A percentile compares a stretch with the other conserved stretches of the same genome.
Evolutionary conservation across 371 early-diverging fungal species (phyloP).

Genomic region (Apophysomyces sp.): DNA sequence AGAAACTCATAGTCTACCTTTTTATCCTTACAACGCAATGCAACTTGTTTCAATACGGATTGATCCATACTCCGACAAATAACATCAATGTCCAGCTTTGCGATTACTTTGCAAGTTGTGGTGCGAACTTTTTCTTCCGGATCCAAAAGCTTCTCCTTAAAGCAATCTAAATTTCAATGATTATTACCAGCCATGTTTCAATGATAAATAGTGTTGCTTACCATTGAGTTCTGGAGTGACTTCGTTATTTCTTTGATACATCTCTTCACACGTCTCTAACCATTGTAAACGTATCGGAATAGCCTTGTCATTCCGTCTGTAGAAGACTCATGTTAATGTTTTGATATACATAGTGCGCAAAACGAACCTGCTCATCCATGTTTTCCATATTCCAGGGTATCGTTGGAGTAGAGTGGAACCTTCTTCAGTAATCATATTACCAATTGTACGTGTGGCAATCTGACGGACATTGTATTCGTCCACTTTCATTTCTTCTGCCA

Average conservation of each 20-base stretch:
- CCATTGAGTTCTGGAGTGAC: conserved; percentile 69
- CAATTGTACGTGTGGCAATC: conserved; percentile 78
- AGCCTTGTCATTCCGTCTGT: conserved; percentile 76
- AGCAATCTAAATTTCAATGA: conserved; percentile 31
- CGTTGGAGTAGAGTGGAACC: conserved; percentile 66
- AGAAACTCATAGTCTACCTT: conserved; percentile 49
- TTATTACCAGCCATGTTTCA: conserved; percentile 4
- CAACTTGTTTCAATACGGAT: conserved; percentile 62
- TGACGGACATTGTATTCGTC: conserved; percentile 77
- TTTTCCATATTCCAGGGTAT: conserved; percentile 85
- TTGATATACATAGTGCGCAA: background rate
- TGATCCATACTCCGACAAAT: conserved; percentile 56
- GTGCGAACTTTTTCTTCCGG: conserved; percentile 93
- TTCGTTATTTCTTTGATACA: conserved; percentile 70
- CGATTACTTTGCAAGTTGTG: conserved; percentile 69
- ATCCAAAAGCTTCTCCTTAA: conserved; percentile 80
- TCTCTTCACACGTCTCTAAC: conserved; percentile 65
- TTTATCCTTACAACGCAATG: conserved; percentile 85
- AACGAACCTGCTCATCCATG: conserved; percentile 79
- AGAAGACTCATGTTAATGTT: background rate
- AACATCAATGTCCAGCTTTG: conserved; percentile 57
- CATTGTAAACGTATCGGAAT: conserved; percentile 70
- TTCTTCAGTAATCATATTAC: conserved; percentile 82
- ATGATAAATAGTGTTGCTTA: conserved; percentile 17
- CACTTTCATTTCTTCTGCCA: conserved; percentile 90